These are phyloP conservation scores for Eucalyptus sp. DNA, from an alignment of 345 rosid species.

Conservation along the genomic window DNA sequence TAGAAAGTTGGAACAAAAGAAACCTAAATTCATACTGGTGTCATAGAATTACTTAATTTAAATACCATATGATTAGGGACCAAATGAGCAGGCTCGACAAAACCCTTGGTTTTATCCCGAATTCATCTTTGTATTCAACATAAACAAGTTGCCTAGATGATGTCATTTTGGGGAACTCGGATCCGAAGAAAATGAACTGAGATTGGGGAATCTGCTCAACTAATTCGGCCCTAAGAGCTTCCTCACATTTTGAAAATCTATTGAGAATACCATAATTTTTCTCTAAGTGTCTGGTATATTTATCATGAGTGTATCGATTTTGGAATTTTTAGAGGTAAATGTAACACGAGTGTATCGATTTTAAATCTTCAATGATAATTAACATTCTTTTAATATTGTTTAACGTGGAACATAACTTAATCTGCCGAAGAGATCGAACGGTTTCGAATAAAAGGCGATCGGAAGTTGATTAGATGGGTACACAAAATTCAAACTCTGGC, in stretches of 20 bases:
- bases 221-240: not conserved
- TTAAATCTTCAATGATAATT: not conserved
- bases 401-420: not conserved
- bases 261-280: not conserved
- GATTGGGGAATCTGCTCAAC: not conserved
- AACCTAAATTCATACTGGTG: too few relatives aligned
- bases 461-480: not conserved
- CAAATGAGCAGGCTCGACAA: too few relatives aligned
- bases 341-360: fast-evolving
- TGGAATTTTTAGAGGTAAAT: not conserved
- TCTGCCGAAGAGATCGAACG: not conserved
- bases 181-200: not conserved
- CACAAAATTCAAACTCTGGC: not conserved
- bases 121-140: not conserved
- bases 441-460: not conserved
- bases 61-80: too few relatives aligned
- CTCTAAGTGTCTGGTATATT: not conserved
- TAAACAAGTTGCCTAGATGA: fast-evolving
- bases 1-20: too few relatives aligned
- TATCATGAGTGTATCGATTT: fast-evolving
- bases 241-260: not conserved
- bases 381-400: not conserved
- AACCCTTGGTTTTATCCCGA: not conserved
- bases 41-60: too few relatives aligned
- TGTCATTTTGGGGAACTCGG: not conserved